Percentiles rank a stretch among this genome's conserved stretches.
Evolutionary conservation across 2,329 filamentous ascomycete genomes (phyloP).

Genomic region (Allantophomopsis lycopodina): DNA sequence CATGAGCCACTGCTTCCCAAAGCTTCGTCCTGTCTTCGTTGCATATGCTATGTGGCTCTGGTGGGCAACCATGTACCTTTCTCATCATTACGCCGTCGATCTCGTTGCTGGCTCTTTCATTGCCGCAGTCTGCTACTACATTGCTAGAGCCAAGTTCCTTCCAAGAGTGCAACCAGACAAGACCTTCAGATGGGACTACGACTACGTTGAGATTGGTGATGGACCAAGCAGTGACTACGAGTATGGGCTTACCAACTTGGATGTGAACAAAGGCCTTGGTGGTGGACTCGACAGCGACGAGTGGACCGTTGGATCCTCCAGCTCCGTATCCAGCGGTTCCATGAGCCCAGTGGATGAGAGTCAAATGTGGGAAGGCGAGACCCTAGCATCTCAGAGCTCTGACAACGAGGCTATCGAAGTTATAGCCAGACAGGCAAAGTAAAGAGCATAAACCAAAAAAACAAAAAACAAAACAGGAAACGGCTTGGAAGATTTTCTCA

Average conservation of each 20-base stretch:
- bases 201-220: conserved; percentile 80
- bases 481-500: too few species aligned
- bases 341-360: conserved; percentile 35
- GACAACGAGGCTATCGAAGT: conserved; percentile 11
- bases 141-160: conserved; percentile 66
- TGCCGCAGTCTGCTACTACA: conserved; percentile 69
- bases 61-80: conserved; percentile 98
- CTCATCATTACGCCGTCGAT: conserved; percentile 93
- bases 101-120: conserved; percentile 74
- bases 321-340: conserved; percentile 23
- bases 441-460: too few species aligned
- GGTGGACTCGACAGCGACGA: conserved; percentile 51
- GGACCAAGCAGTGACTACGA: conserved; percentile 37
- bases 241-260: conserved; percentile 26
- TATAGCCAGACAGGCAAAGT: background rate
- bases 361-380: conserved; percentile 41
- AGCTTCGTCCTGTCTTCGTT: conserved; percentile 65
- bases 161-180: conserved; percentile 76
- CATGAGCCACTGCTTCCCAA: conserved; percentile 85
- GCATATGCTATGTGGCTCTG: conserved; percentile 86
- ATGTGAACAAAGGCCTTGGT: conserved; percentile 9
- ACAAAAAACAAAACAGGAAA: too few species aligned
- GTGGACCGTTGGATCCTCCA: conserved; percentile 81
- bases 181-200: conserved; percentile 86
- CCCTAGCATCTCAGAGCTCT: conserved; percentile 23